Conservation (phyloP, 208 protist genomes). For the Strigomonas galati region DNA sequence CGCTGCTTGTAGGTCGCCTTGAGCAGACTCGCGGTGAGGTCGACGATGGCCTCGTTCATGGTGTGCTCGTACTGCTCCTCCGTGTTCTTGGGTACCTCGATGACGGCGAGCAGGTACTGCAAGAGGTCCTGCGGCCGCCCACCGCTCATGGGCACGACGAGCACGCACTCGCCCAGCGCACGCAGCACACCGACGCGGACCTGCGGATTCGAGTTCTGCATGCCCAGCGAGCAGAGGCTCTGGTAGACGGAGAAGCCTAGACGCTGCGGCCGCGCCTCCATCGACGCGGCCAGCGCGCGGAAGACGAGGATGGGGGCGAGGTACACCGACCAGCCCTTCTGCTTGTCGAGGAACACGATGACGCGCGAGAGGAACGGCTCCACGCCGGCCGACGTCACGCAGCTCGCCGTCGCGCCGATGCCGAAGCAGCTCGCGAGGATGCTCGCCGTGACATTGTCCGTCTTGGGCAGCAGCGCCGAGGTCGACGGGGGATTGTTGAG, state of each 20-base stretch:
- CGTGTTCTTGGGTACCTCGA: constrained; percentile 18
- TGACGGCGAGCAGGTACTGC: constrained; percentile 23
- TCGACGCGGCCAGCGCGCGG: constrained; percentile 36
- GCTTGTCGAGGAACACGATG: constrained; percentile 39
- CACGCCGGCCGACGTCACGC: constrained; percentile 51
- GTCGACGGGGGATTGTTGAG: constrained; percentile 18
- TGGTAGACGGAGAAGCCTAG: constrained; percentile 63
- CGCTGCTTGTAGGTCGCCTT: constrained; percentile 39
- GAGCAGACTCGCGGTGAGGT: constrained; percentile 34
- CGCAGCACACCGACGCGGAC: constrained; percentile 49
- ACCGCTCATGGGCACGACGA: constrained; percentile 52
- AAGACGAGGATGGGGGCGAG: constrained; percentile 51
- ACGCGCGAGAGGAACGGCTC: constrained; percentile 41
- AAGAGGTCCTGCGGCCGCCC: constrained; percentile 44
- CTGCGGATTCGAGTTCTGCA: constrained; percentile 20
- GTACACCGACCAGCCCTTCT: constrained; percentile 45
- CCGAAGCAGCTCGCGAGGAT: constrained; percentile 43
- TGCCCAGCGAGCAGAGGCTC: constrained; percentile 37
- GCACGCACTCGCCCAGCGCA: constrained; percentile 44
- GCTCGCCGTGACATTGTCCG: constrained; percentile 32
- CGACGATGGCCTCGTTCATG: constrained; percentile 30
- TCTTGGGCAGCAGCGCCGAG: constrained; percentile 32
- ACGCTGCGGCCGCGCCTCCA: constrained; percentile 59
- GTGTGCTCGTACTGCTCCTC: constrained; percentile 16
- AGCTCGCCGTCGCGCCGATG: constrained; percentile 50